Evolutionary conservation across 768 basidiomycete species (phyloP).

Genomic region (Calocera cornea): DNA sequence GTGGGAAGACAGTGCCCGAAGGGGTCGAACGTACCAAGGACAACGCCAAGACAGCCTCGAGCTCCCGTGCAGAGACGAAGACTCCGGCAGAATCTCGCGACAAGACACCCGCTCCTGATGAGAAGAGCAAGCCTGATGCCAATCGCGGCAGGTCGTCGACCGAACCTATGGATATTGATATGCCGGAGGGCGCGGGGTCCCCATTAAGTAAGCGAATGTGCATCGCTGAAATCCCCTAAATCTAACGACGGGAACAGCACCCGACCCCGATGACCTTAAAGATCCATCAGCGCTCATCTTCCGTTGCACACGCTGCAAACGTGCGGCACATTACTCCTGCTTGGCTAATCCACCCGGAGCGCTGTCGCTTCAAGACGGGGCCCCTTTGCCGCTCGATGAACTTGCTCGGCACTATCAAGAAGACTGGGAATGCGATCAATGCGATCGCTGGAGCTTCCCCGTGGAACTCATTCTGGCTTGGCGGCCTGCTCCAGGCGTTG

Average conservation of each 20-base stretch:
- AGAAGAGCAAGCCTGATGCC: background rate
- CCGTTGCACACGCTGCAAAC: slow-evolving; percentile 71
- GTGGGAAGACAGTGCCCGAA: slow-evolving; percentile 42
- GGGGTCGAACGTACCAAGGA: slow-evolving; percentile 25
- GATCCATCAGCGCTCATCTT: slow-evolving; percentile 38
- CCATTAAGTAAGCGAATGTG: slow-evolving; percentile 3
- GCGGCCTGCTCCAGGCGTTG: slow-evolving; percentile 56
- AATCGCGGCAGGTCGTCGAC: background rate
- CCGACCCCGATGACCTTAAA: background rate
- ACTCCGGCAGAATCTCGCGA: slow-evolving; percentile 16
- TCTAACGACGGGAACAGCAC: background rate
- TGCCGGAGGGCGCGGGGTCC: background rate
- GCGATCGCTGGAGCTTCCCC: slow-evolving; percentile 50
- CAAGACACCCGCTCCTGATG: slow-evolving; percentile 2
- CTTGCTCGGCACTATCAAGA: slow-evolving; percentile 52
- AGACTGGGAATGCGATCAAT: slow-evolving; percentile 65
- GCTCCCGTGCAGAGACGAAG: slow-evolving; percentile 5
- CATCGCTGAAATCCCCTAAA: slow-evolving; percentile 13
- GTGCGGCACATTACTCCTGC: slow-evolving; percentile 70
- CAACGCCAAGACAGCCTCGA: no score
- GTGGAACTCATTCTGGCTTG: slow-evolving; percentile 85
- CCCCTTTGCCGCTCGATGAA: slow-evolving; percentile 25
- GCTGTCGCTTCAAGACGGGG: slow-evolving; percentile 18
- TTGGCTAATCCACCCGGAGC: slow-evolving; percentile 35
- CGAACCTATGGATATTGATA: background rate